A percentile compares a stretch with the other conserved stretches of the same genome.
Conservation (phyloP, 345 rosid species). For the Geranium brycei region DNA sequence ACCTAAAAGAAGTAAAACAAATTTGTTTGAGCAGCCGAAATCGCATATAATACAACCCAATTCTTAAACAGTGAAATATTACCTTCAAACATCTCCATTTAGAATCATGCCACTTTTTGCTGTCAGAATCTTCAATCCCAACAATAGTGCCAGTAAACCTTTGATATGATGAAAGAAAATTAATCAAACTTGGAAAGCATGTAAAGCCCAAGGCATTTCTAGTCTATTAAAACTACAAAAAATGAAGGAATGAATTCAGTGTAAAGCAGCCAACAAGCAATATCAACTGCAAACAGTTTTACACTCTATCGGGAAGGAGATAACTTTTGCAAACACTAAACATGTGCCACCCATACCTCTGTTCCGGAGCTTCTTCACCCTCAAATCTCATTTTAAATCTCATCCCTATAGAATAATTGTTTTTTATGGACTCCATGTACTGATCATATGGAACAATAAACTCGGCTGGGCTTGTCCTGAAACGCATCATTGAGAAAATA, state of each 20-base stretch:
- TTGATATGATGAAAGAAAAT: too few relatives aligned
- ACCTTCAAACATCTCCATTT: conserved; percentile 89
- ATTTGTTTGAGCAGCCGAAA: background rate
- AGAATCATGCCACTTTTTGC: conserved; percentile 48
- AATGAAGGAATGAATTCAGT: too few relatives aligned
- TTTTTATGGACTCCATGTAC: conserved; percentile 65
- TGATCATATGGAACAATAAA: conserved; percentile 56
- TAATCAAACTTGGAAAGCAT: too few relatives aligned
- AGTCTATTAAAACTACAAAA: too few relatives aligned
- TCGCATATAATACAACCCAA: too few relatives aligned
- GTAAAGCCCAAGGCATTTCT: too few relatives aligned
- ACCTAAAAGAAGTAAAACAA: conserved; percentile 26
- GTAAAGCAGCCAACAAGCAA: too few relatives aligned
- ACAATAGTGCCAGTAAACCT: conserved; percentile 78
- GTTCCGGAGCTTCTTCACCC: conserved; percentile 89
- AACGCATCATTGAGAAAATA: conserved; percentile 2
- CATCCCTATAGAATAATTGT: conserved; percentile 63
- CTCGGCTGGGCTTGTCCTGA: conserved; percentile 79
- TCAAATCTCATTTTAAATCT: conserved; percentile 86
- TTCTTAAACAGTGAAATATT: background rate
- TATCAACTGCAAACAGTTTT: too few relatives aligned
- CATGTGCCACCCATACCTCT: conserved; percentile 29
- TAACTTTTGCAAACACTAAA: too few relatives aligned
- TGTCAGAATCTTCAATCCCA: conserved; percentile 56
- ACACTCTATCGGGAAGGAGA: too few relatives aligned